These are phyloP conservation scores for Apostasia ramifera DNA, from an alignment of 106 monocot species.

Conservation along the genomic window DNA sequence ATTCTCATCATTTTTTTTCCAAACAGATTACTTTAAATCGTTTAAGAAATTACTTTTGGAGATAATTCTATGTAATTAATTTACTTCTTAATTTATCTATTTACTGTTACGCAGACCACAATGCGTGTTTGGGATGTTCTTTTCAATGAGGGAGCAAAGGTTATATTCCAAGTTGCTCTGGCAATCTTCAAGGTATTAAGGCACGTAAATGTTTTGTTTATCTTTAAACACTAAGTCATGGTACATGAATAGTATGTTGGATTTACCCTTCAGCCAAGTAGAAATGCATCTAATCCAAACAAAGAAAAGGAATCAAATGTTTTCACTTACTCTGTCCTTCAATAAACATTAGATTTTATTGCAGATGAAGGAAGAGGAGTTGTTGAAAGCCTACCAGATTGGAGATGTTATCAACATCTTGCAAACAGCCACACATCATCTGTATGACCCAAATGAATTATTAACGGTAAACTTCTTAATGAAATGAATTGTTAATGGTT, in stretches of 20 bases:
- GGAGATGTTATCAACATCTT: constrained; percentile 86
- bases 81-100: constrained; percentile 7
- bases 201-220: too few species aligned
- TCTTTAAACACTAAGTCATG: too few species aligned
- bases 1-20: too few species aligned
- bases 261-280: too few species aligned
- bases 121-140: constrained; percentile 96
- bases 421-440: constrained; percentile 58
- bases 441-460: constrained; percentile 86
- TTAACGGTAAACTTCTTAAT: constrained; percentile 37
- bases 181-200: constrained; percentile 84
- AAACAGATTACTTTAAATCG: too few species aligned
- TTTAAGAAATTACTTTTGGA: not conserved
- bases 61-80: not conserved
- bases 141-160: constrained; percentile 95
- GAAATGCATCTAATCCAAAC: too few species aligned
- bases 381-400: constrained; percentile 65
- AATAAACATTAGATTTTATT: not conserved
- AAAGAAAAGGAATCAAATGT: not conserved
- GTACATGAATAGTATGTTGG: too few species aligned
- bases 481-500: too few species aligned
- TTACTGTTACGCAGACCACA: constrained; percentile 45
- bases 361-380: constrained; percentile 89
- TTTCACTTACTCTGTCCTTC: not conserved
- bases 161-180: constrained; percentile 79